Base-by-base conservation (phyloP, 2,329 filamentous ascomycete species). In the Botrytis pseudocinerea region DNA sequence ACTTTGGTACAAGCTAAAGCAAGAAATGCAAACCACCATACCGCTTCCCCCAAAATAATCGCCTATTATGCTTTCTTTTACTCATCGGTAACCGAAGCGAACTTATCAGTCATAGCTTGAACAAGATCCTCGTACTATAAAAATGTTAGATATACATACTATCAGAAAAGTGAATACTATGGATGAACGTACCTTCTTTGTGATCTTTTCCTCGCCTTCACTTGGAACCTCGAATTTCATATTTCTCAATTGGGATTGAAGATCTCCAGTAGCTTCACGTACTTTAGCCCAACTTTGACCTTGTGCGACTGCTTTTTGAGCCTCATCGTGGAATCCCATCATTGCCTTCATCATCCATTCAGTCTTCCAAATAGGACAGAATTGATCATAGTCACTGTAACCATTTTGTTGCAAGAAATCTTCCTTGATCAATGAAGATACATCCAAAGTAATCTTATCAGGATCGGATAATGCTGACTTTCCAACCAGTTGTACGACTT, bases 331-430 rank as follows among this genome's bases (percentile, higher is more conserved):
- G 89, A 95, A 99, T 73, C 92, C 93, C 87, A 99, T 93, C 91
- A 99, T 98, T 76, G 94, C 92, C 89, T 97, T 98, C 96, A 99
- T 99, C 96, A 99, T 98, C 92, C 96, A 99, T 83, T 97, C 93
- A 0, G 96, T 99, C 91, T 99, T 99, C 96, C 96, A 99, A 81
- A 99, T 89, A 68, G 96, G 96, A 82, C 96, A 99, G 90, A 97
- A 99, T 85, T 98, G 95, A 82, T 99, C 96, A 82, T 99, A 98
- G 84, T 98, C 94, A 78, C 93, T 96, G 89, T 99, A 99, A 76
- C 96, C 96, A 85, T 99, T 99, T 84, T 99, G 96, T 85, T 99
- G 96, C 82, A 99, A 83, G 86, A 99, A 99, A 83, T 99, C 96
- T 82, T 99, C 96, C 89, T 99, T 99, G 84, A 99, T 86, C 78